These are phyloP conservation scores for Mycena sp. DNA, from an alignment of 1,284 basidiomycete genomes.

Conservation along the genomic window DNA sequence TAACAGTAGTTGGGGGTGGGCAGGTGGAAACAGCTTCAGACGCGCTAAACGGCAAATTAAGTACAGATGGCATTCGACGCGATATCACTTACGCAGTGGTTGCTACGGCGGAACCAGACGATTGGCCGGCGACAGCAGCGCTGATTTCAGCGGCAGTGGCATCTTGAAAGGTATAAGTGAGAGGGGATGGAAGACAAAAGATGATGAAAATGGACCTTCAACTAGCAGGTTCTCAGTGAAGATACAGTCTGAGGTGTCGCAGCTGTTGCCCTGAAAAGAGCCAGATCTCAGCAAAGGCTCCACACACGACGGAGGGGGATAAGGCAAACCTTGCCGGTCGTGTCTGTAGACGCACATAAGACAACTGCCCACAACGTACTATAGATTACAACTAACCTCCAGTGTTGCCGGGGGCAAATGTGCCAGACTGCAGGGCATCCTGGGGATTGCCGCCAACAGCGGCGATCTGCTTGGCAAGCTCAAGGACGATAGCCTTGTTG, in stretches of 20 bases:
- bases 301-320: neutral
- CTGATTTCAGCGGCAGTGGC: slow-evolving; percentile 69
- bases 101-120: slow-evolving; percentile 13
- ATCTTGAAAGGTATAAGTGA: slow-evolving; percentile 41
- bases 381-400: slow-evolving; percentile 39
- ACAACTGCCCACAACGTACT: neutral
- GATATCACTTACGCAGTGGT: slow-evolving; percentile 4
- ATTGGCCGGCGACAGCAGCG: slow-evolving; percentile 55
- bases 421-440: slow-evolving; percentile 69
- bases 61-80: neutral
- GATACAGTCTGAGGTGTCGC: slow-evolving; percentile 67
- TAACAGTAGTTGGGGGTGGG: slow-evolving; percentile 29
- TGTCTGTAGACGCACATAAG: slow-evolving; percentile 35
- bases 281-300: too few species aligned
- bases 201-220: slow-evolving; percentile 3
- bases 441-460: slow-evolving; percentile 70
- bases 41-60: slow-evolving; percentile 15
- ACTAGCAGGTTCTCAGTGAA: slow-evolving; percentile 65
- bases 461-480: slow-evolving; percentile 69
- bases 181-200: slow-evolving; percentile 1
- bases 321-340: slow-evolving; percentile 49
- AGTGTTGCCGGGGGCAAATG: slow-evolving; percentile 67
- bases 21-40: slow-evolving; percentile 25
- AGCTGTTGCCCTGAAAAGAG: slow-evolving; percentile 54
- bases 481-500: slow-evolving; percentile 71